Evolutionary conservation across 768 basidiomycete species (phyloP).

Genomic region (Pleurotus tuoliensis): DNA sequence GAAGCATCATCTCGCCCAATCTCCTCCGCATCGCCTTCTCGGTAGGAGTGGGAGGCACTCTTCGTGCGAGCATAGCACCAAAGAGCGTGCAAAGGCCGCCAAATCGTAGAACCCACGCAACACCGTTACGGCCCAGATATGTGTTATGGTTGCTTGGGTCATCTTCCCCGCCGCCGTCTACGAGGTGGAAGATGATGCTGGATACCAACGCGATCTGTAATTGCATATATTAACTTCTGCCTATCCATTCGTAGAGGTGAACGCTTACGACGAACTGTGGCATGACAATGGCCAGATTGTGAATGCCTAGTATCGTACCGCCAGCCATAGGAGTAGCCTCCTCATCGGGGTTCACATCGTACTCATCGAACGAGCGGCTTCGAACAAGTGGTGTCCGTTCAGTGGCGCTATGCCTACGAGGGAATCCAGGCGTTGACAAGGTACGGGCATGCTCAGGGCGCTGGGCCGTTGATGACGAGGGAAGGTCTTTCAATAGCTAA

Average conservation of each 20-base stretch:
- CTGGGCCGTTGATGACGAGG: constrained; percentile 29
- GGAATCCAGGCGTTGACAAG: constrained; percentile 42
- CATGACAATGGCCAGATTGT: constrained; percentile 92
- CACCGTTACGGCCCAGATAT: constrained; percentile 82
- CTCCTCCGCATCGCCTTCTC: constrained; percentile 87
- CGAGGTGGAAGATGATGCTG: constrained; percentile 79
- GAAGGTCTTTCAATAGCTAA: constrained; percentile 74
- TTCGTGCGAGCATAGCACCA: constrained; percentile 75
- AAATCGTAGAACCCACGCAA: constrained; percentile 91
- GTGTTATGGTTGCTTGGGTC: constrained; percentile 45
- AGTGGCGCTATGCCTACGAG: constrained; percentile 26
- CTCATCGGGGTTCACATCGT: constrained; percentile 33
- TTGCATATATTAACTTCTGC: constrained; percentile 8
- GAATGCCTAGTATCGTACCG: constrained; percentile 91
- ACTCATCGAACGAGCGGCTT: constrained; percentile 52
- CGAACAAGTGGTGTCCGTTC: constrained; percentile 61
- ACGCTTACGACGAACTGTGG: constrained; percentile 86
- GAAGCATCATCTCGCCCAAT: constrained; percentile 73
- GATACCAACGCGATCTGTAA: constrained; percentile 81
- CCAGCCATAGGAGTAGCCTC: constrained; percentile 61
- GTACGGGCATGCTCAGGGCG: constrained; percentile 52
- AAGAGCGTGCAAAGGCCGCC: constrained; percentile 85
- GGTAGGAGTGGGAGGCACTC: constrained; percentile 84
- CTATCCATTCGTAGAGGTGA: background rate
- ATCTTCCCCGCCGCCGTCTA: constrained; percentile 53